A percentile compares a stretch with the other conserved stretches of the same genome.
These are phyloP conservation scores for Oryza nivara DNA, from an alignment of 176 grass and related monocot species.

Conservation along the genomic window DNA sequence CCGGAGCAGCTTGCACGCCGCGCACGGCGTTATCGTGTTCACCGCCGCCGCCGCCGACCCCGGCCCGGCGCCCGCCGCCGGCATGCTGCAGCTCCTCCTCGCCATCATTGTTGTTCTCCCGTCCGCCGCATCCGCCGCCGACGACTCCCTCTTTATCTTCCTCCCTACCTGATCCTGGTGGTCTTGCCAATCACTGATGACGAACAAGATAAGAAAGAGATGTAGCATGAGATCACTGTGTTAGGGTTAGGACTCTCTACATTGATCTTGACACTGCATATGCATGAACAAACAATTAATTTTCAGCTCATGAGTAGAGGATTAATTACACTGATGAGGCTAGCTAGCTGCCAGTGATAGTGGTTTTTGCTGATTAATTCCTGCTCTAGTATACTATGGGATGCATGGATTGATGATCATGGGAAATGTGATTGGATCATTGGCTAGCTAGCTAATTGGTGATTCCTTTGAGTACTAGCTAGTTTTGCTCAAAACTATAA, in stretches of 20 bases:
- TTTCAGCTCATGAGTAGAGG: slow-evolving; percentile 15
- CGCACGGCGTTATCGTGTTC: slow-evolving; percentile 82
- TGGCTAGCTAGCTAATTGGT: neutral
- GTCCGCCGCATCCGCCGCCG: slow-evolving; percentile 28
- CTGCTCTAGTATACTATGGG: neutral
- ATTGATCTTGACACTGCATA: slow-evolving; percentile 16
- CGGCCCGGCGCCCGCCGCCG: slow-evolving; percentile 34
- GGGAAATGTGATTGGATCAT: neutral
- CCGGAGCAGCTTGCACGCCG: slow-evolving; percentile 85
- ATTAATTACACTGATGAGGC: neutral
- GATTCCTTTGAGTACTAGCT: neutral
- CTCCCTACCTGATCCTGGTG: slow-evolving; percentile 66
- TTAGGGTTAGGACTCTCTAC: slow-evolving; percentile 13
- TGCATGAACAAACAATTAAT: slow-evolving; percentile 16
- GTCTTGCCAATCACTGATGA: slow-evolving; percentile 63
- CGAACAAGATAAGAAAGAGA: slow-evolving; percentile 22
- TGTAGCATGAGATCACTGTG: neutral
- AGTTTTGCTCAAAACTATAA: slow-evolving; percentile 23
- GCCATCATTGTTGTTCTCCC: slow-evolving; percentile 47
- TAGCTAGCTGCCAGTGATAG: neutral
- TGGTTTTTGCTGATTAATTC: neutral
- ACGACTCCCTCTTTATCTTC: slow-evolving; percentile 78
- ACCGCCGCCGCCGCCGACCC: slow-evolving; percentile 39
- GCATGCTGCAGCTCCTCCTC: slow-evolving; percentile 55
- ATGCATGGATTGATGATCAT: slow-evolving; percentile 6